Evolutionary conservation across 1,284 basidiomycete species (phyloP).

Genomic region (Xanthoconium separans): DNA sequence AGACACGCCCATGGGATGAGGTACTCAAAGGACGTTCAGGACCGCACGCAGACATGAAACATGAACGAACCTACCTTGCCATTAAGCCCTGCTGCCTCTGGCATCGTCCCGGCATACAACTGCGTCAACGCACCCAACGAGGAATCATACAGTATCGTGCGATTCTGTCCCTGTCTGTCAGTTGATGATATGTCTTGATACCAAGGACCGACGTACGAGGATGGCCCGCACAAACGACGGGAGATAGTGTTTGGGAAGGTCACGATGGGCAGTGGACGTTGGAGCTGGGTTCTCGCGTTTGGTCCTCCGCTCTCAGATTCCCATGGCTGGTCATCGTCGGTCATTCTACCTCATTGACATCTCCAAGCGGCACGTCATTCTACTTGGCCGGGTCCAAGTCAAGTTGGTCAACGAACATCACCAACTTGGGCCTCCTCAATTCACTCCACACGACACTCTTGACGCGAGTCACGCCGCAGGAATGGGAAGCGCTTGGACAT

Average conservation of each 20-base stretch:
- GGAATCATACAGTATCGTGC: slow-evolving; percentile 19
- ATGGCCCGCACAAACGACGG: slow-evolving; percentile 11
- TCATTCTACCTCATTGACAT: too few relatives aligned
- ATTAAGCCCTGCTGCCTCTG: slow-evolving; percentile 27
- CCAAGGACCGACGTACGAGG: slow-evolving; percentile 5
- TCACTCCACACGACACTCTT: slow-evolving; percentile 58
- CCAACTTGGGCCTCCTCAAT: slow-evolving; percentile 62
- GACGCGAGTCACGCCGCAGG: slow-evolving; percentile 56
- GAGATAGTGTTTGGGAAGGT: neutral
- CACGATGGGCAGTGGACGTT: too few relatives aligned
- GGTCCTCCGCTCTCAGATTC: slow-evolving; percentile 53
- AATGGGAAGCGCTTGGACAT: slow-evolving; percentile 61
- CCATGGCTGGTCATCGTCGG: slow-evolving; percentile 59
- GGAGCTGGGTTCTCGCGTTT: slow-evolving; percentile 45
- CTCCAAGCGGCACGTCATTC: slow-evolving; percentile 24
- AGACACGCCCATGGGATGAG: slow-evolving; percentile 39
- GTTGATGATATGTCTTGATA: neutral
- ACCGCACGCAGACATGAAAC: neutral
- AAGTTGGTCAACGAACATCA: slow-evolving; percentile 40
- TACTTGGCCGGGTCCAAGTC: slow-evolving; percentile 34
- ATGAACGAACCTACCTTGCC: slow-evolving; percentile 29
- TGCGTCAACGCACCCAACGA: slow-evolving; percentile 36
- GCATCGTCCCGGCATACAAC: slow-evolving; percentile 37
- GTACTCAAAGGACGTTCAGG: slow-evolving; percentile 25
- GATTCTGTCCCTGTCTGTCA: slow-evolving; percentile 9